These are phyloP conservation scores for Hibiscus syriacus DNA, from an alignment of 345 rosid genomes.

Conservation along the genomic window DNA sequence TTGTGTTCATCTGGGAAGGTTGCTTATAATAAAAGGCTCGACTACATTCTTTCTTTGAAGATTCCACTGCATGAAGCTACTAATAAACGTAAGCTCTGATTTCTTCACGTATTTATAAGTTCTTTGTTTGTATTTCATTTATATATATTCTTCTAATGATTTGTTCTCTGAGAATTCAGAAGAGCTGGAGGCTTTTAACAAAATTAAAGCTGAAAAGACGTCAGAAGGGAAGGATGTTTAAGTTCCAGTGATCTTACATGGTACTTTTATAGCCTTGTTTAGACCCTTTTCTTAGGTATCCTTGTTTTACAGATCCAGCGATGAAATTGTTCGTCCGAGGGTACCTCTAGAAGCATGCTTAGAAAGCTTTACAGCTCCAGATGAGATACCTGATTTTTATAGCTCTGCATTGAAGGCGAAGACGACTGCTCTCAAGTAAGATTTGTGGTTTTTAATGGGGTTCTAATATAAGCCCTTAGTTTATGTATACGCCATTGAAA, in stretches of 20 bases:
- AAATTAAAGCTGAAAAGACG: slow-evolving; percentile 52
- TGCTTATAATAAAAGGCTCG: no score
- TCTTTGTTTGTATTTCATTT: not conserved
- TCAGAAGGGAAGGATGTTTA: slow-evolving; percentile 66
- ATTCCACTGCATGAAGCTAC: slow-evolving; percentile 84
- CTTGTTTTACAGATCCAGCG: slow-evolving; percentile 45
- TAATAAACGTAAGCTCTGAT: slow-evolving; percentile 52
- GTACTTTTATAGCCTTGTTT: slow-evolving; percentile 9
- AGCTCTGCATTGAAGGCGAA: slow-evolving; percentile 83
- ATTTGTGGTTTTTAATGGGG: slow-evolving; percentile 7
- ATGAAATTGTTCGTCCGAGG: slow-evolving; percentile 89
- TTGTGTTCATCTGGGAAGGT: slow-evolving; percentile 91
- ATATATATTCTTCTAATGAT: slow-evolving; percentile 1
- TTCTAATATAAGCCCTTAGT: not conserved
- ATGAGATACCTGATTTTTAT: slow-evolving; percentile 71
- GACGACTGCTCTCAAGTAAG: slow-evolving; percentile 89
- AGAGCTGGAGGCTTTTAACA: slow-evolving; percentile 63
- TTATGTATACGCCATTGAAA: no score
- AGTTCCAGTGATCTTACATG: slow-evolving; percentile 27
- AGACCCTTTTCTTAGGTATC: slow-evolving; percentile 20
- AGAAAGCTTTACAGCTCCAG: slow-evolving; percentile 72
- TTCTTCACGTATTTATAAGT: not conserved
- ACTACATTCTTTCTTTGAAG: slow-evolving; percentile 82
- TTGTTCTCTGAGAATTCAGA: slow-evolving; percentile 43
- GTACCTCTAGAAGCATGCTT: slow-evolving; percentile 93